Conservation (phyloP, 2,329 filamentous ascomycete species). For the Venturia asperata region DNA sequence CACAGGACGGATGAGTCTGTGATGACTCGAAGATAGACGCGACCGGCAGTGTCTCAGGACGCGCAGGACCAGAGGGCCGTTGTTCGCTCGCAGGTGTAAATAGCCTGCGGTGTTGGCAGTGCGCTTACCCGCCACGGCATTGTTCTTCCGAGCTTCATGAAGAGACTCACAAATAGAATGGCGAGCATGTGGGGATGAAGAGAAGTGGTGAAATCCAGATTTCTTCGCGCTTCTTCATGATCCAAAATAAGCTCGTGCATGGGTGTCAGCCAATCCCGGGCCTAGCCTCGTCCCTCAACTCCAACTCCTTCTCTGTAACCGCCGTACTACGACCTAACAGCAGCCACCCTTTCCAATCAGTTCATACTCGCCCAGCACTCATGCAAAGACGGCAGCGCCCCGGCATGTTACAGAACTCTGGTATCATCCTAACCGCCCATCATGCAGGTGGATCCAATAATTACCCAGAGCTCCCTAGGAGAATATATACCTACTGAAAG, state of each 20-base stretch:
- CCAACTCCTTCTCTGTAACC: slow-evolving; percentile 8
- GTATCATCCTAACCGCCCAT: neutral
- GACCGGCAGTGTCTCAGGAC: slow-evolving; percentile 7
- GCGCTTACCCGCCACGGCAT: slow-evolving; percentile 1
- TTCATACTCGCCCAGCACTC: neutral
- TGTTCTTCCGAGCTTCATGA: neutral
- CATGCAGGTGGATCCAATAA: slow-evolving; percentile 3
- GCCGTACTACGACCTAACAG: neutral
- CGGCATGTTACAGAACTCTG: slow-evolving; percentile 3
- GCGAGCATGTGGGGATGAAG: neutral
- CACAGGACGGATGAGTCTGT: neutral
- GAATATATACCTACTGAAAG: slow-evolving; percentile 9
- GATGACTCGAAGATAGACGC: neutral
- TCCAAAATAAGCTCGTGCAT: slow-evolving; percentile 13
- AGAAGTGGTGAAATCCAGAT: neutral
- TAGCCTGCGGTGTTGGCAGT: neutral
- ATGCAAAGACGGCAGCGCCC: neutral
- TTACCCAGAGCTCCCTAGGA: slow-evolving; percentile 5
- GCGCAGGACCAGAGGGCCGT: neutral
- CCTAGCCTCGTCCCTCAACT: neutral
- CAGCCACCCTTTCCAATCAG: slow-evolving; percentile 6
- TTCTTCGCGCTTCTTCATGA: neutral
- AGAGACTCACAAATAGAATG: neutral
- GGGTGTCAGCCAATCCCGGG: neutral
- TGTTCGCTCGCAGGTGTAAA: neutral